Percentiles rank a stretch among this genome's conserved stretches.
These are phyloP conservation scores for Vitis rotundifolia DNA, from an alignment of 164 flowering plant species.

Conservation along the genomic window DNA sequence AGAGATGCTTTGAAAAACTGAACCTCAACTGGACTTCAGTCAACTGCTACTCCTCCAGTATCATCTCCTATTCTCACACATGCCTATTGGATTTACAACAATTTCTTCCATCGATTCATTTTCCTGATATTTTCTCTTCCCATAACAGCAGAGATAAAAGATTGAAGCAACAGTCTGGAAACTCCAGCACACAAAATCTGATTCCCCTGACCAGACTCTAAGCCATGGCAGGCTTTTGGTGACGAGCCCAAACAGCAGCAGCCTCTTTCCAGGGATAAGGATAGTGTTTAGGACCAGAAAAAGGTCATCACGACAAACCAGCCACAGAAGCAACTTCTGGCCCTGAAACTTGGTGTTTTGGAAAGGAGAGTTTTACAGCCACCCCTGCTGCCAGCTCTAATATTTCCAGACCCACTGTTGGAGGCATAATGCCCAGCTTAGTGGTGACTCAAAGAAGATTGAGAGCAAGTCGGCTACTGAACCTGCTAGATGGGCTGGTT, in stretches of 20 bases:
- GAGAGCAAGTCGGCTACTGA: conserved; percentile 46
- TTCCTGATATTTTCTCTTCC: background rate
- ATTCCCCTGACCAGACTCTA: conserved; percentile 44
- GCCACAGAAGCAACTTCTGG: conserved; percentile 31
- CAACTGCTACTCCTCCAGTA: conserved; percentile 47
- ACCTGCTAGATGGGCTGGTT: conserved; percentile 99
- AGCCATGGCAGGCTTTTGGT: conserved; percentile 65
- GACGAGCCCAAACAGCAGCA: conserved; percentile 38
- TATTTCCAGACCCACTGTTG: conserved; percentile 27
- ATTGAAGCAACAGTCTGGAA: conserved; percentile 58
- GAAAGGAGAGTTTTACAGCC: conserved; percentile 72
- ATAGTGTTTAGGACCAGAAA: conserved; percentile 62
- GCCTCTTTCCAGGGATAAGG: conserved; percentile 22
- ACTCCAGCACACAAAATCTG: conserved; percentile 49
- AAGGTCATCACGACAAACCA: conserved; percentile 46
- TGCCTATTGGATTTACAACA: too few relatives aligned
- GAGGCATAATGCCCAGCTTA: conserved; percentile 46
- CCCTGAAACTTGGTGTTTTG: conserved; percentile 74
- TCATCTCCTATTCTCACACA: background rate
- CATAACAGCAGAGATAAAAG: conserved; percentile 45
- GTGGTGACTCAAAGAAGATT: conserved; percentile 39
- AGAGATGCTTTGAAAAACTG: conserved; percentile 42
- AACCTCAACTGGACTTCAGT: conserved; percentile 34
- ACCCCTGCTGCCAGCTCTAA: conserved; percentile 52
- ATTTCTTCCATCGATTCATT: background rate